phyloP scores from a whole-genome alignment of 805 yeast species.

The Kodamaea neixiangensis region DNA sequence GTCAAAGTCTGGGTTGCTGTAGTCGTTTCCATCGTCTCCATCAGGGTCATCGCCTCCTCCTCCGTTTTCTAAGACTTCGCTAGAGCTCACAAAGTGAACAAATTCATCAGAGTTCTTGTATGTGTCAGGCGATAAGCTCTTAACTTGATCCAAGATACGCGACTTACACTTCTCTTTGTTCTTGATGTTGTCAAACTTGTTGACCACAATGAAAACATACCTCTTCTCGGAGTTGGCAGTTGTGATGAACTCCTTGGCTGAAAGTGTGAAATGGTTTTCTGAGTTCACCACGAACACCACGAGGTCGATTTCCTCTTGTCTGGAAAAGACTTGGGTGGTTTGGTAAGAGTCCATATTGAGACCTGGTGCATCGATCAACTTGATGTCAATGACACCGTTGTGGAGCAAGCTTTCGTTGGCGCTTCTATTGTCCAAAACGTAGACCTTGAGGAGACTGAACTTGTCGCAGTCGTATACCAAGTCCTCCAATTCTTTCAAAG shows the following conservation, averaged over 20 bases:
- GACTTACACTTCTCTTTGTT: conserved; percentile 78
- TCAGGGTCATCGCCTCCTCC: conserved; percentile 31
- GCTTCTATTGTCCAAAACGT: conserved; percentile 74
- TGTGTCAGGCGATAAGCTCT: conserved; percentile 84
- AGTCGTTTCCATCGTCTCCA: conserved; percentile 32
- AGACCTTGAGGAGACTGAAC: conserved; percentile 74
- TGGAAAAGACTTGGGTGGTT: conserved; percentile 90
- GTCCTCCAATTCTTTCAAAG: conserved; percentile 58
- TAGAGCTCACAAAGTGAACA: conserved; percentile 87
- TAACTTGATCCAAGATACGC: conserved; percentile 81
- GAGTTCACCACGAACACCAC: conserved; percentile 96
- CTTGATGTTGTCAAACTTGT: conserved; percentile 82
- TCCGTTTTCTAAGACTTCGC: conserved; percentile 42
- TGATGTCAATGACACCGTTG: conserved; percentile 90
- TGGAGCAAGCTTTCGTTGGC: conserved; percentile 68
- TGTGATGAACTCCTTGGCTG: conserved; percentile 91
- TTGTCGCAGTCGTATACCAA: conserved; percentile 74
- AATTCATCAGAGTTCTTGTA: conserved; percentile 85
- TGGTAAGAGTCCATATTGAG: conserved; percentile 89
- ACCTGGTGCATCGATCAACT: conserved; percentile 97
- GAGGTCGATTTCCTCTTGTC: conserved; percentile 96
- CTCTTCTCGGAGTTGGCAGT: conserved; percentile 90
- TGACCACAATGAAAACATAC: conserved; percentile 90
- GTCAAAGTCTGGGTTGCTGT: conserved; percentile 68
- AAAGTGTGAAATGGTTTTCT: conserved; percentile 91